phyloP scores from a whole-genome alignment of 2,329 filamentous ascomycete genomes.

The Herpotrichia juniperi region DNA sequence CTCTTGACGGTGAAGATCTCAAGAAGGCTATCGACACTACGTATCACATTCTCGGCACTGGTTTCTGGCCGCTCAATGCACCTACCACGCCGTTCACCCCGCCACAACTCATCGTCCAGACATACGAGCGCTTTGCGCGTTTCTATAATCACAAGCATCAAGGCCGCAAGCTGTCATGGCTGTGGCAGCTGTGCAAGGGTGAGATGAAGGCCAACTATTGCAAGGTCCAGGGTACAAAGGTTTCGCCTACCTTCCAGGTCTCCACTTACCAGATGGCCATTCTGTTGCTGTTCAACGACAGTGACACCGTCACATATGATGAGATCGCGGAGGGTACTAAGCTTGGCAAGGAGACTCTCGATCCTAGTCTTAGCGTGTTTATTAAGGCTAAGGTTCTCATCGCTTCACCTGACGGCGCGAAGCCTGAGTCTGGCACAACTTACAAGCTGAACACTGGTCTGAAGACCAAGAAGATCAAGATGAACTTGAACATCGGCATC shows the following conservation, averaged over 20 bases:
- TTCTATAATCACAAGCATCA: conserved; percentile 98
- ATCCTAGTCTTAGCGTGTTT: conserved; percentile 84
- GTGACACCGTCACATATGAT: conserved; percentile 82
- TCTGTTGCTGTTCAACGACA: conserved; percentile 91
- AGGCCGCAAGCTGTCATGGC: conserved; percentile 94
- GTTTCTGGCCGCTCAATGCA: conserved; percentile 93
- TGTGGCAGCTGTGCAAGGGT: conserved; percentile 98
- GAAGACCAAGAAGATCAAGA: conserved; percentile 97
- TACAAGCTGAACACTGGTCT: conserved; percentile 93
- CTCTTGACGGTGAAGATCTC: conserved; percentile 67
- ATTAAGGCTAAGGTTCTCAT: conserved; percentile 91
- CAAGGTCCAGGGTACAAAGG: conserved; percentile 69
- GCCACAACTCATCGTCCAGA: conserved; percentile 81
- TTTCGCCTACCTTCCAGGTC: conserved; percentile 94
- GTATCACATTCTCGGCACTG: conserved; percentile 92
- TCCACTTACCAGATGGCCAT: conserved; percentile 99
- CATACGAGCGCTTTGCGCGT: conserved; percentile 84
- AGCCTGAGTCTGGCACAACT: conserved; percentile 76
- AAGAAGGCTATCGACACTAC: conserved; percentile 81
- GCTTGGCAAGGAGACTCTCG: conserved; percentile 80
- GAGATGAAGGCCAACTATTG: conserved; percentile 94
- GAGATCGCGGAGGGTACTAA: conserved; percentile 84
- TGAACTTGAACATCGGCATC: conserved; percentile 94
- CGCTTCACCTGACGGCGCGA: conserved; percentile 73
- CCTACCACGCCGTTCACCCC: conserved; percentile 89